Base-by-base conservation (phyloP, 768 basidiomycete species). In the Kwoniella heveanensis region DNA sequence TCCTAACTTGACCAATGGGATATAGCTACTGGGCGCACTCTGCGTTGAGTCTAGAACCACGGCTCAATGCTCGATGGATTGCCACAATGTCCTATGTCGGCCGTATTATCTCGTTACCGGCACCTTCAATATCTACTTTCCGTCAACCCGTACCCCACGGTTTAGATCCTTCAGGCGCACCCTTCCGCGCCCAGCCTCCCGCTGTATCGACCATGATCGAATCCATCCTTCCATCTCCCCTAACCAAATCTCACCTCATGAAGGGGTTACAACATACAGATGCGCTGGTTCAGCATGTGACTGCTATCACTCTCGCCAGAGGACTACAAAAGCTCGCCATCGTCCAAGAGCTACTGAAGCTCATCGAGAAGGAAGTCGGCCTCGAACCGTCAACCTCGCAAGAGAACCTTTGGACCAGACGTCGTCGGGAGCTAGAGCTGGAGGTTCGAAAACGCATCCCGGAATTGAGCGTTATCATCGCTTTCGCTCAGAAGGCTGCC, bases 61-160 rank as follows among this genome's bases (percentile, higher is more conserved):
- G 71, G 36, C 58, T 78, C 1, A 62, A 65, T 36, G 69, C 78
- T 1, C 58, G 72, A 74, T 98, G 95, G 93, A 87, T 97, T 30
- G 86, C 89, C 0, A 95, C 92, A 62, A 87, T 96, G 67, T 83
- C 90, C 4, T 89, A 93, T 73, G 86, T 91, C 44, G 90, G 88
- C 1, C 83, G 84, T 8, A 84, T 97, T 57, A 83, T 96, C 54
- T 88, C 90, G 0, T 84, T 92, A 0, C 86, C 90, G 0, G 81
- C 92, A 1, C 91, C 93, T 0, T 68, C 82, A 0, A 69, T 82
- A 0, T 85, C 85, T 0, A 92, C 93, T 75, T 80, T 86, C 62
- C 82, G 89, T 17, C 81, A 73, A 60, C 59, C 62, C 21, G 48
- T 62, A 6, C 54, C 69, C 17, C 39, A 55, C n/a, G 71, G 68